Evolutionary conservation across 192 early-diverging fungal species (phyloP), one percentile per base, ranked within the genome.

Genomic region (Linderina pennispora): DNA sequence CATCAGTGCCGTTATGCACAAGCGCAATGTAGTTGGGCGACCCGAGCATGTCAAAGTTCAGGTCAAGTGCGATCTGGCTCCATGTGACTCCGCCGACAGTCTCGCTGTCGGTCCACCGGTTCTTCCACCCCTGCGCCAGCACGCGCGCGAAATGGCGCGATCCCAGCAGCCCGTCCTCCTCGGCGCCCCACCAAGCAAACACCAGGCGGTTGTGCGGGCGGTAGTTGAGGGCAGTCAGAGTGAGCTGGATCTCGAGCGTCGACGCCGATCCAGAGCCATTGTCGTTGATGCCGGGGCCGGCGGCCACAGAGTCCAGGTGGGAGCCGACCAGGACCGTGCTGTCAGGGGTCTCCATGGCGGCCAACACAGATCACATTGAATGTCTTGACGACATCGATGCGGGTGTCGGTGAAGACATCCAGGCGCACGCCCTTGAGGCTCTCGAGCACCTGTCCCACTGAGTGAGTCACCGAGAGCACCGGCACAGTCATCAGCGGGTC

Each of bases 101-200:
- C 15, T 65, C 60, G 20, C 42, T 45, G 40, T 48, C 60, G 3
- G 68, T 42, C 66, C 66, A 70, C 23, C 32, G 34, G 53, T 70
- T 70, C 10, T 19, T 53, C 66, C 66, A 70, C 10, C 55, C 55
- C 14, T 55, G 55, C 9, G 68, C 58, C 48, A 82, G 38, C 22
- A 71, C 55, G 8, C 73, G 64, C 3, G 77, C 78, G 57, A 78
- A 80, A 24, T 81, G 71, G 10, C 78, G 66, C 26, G 82, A 82
- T 14, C 84, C 84, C 36, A 82, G 45, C 11, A 82, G 53, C 38
- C 84, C 84, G 42, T 82, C 77, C 36, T 87, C 82, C 48, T 87
- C 84, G 44, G 81, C 84, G 13, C 80, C 68, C 82, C 84, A 87
- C 78, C 77, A 87, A 8, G 79, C 80, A 78, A 87, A 84, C 13